Base-by-base conservation (phyloP, 495 filamentous ascomycete genomes). In the Penicillium robsamsonii region DNA sequence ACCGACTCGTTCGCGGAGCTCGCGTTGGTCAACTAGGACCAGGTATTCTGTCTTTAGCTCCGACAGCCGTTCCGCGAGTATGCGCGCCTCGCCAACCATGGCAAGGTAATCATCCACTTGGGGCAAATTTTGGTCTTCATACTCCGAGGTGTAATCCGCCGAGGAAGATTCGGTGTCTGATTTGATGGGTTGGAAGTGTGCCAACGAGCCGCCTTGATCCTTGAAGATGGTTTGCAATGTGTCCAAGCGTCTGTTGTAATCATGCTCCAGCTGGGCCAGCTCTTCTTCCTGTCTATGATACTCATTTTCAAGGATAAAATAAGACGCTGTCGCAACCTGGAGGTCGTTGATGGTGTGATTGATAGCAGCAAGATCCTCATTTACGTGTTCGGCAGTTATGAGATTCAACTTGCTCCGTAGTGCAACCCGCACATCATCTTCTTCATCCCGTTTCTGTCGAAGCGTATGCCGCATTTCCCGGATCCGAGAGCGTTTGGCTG, bases 231-330 rank as follows among this genome's bases (percentile, higher is more conserved):
- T 25, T 20, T 59, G 51, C 3, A 69, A 49, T 20, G 8, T 57
- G 51, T 59, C 60, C 50, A 64, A 61, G 11, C 57, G 54, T 40
- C 57, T 55, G n/a, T 55, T 53, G 15, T 70, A 60, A 6, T 40
- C 6, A n/a, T 57, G 64, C 41, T 75, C 70, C 13, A 60, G 40
- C 20, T 64, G 45, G 33, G 57, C 64, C 24, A 74, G 51, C 43
- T 60, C 48, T 17, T 67, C 60, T 55, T 75, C 72, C 5, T 58
- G 53, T 40, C 59, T 24, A 25, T 66, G 56, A 46, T 70, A 69
- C 9, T 52, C 61, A 12, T 53, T 51, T 45, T 75, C 71, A 45
- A 68, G 35, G 7, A 53, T 43, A 40, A 61, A 48, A 41, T 69
- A 68, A 11, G 56, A 46, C 0, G 54, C 48, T 15, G 61, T 66